Conservation (phyloP, 1,284 basidiomycete genomes). For the Pseudomicrostroma phylloplanum region DNA sequence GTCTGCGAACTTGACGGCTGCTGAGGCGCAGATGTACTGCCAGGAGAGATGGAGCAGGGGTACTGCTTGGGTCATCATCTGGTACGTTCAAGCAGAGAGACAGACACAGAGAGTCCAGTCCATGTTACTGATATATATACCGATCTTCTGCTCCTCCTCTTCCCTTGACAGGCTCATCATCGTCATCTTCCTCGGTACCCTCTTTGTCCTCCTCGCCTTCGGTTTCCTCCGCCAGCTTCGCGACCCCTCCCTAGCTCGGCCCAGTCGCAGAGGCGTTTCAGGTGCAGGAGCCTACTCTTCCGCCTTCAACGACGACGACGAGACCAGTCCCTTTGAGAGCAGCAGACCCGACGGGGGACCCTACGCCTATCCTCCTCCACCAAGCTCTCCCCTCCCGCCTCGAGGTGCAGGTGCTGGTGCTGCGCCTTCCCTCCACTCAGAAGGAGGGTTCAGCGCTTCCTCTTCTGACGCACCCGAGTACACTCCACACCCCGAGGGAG, state of each 20-base stretch:
- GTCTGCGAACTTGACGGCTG: conserved; percentile 15
- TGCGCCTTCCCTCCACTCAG: neutral
- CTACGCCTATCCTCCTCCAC: conserved; percentile 13
- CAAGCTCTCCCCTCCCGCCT: conserved; percentile 6
- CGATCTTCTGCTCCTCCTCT: neutral
- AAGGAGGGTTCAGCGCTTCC: neutral
- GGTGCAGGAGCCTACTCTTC: neutral
- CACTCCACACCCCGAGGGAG: neutral
- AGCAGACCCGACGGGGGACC: neutral
- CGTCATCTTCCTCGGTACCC: conserved; percentile 24
- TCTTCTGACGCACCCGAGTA: neutral
- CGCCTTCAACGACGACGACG: conserved; percentile 7
- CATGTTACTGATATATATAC: neutral
- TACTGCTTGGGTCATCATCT: conserved; percentile 32
- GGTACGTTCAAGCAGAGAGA: too few relatives aligned
- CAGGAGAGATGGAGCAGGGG: conserved; percentile 23
- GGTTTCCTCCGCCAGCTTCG: conserved; percentile 32
- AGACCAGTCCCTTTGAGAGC: neutral
- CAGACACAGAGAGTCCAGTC: neutral
- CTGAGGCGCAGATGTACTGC: conserved; percentile 29
- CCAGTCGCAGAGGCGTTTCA: neutral
- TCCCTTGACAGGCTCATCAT: conserved; percentile 21
- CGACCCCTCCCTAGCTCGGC: conserved; percentile 27
- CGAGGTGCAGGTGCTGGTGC: neutral
- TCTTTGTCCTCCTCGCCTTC: conserved; percentile 38